These are phyloP conservation scores for Patellaria atrata DNA, from an alignment of 495 filamentous ascomycete species.

Conservation along the genomic window DNA sequence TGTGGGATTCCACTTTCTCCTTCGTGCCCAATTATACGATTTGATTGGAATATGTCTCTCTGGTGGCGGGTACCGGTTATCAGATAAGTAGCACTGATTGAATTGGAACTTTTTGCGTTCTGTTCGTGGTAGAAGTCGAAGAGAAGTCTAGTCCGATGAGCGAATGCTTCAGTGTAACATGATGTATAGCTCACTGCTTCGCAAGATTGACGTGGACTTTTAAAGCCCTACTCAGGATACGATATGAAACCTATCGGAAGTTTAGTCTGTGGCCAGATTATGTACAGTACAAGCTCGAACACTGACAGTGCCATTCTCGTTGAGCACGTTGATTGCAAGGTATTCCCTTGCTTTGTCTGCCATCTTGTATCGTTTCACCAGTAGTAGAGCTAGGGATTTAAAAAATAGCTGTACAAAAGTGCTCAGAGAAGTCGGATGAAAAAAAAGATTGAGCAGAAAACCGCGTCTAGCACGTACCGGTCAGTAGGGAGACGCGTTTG, in stretches of 20 bases:
- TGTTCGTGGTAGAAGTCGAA: slow-evolving; percentile 74
- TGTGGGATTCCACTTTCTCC: slow-evolving; percentile 64
- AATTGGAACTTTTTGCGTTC: slow-evolving; percentile 59
- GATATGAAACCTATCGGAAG: slow-evolving; percentile 63
- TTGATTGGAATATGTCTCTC: slow-evolving; percentile 18
- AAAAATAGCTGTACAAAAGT: no score
- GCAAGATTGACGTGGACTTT: slow-evolving; percentile 70
- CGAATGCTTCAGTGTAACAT: slow-evolving; percentile 7
- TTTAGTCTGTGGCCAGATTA: slow-evolving; percentile 8
- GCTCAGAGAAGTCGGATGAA: no score
- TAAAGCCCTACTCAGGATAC: slow-evolving; percentile 60
- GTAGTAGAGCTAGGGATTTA: background rate
- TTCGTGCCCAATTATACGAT: slow-evolving; percentile 23
- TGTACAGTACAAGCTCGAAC: background rate
- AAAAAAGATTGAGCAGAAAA: no score
- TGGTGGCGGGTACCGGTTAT: slow-evolving; percentile 41
- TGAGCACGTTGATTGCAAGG: slow-evolving; percentile 61
- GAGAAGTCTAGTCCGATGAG: slow-evolving; percentile 63
- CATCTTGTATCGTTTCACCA: slow-evolving; percentile 27
- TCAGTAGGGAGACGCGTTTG: no score
- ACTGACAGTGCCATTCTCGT: slow-evolving; percentile 59
- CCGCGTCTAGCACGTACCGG: no score
- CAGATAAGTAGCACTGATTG: slow-evolving; percentile 78
- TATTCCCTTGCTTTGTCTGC: slow-evolving; percentile 50
- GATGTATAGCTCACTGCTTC: slow-evolving; percentile 46